Conservation (phyloP, 495 filamentous ascomycete species). For the Xylaria palmicola region DNA sequence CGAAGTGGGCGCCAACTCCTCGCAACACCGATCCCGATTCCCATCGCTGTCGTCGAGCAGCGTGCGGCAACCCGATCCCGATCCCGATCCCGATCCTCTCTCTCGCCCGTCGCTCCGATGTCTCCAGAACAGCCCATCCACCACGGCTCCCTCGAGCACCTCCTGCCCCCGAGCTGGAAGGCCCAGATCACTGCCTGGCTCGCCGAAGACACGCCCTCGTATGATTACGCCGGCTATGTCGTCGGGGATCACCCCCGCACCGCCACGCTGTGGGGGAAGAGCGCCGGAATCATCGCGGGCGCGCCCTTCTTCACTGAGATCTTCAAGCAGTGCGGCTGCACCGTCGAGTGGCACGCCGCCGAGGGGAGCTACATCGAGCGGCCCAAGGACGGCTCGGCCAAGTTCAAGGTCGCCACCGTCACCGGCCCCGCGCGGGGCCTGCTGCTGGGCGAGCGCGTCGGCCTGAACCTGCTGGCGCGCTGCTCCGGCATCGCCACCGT, state of each 20-base stretch:
- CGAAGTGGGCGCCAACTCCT: no score
- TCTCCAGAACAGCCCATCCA: conserved; percentile 25
- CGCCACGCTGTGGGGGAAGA: conserved; percentile 88
- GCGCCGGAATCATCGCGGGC: conserved; percentile 80
- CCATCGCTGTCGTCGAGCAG: no score
- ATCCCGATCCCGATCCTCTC: no score
- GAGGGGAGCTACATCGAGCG: conserved; percentile 68
- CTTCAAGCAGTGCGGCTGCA: conserved; percentile 85
- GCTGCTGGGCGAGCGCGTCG: conserved; percentile 88
- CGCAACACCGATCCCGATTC: no score
- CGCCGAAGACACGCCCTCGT: conserved; percentile 90
- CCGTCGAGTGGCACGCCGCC: conserved; percentile 77
- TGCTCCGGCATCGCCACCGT: conserved; percentile 90
- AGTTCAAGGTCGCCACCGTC: conserved; percentile 72
- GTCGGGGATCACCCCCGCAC: conserved; percentile 77
- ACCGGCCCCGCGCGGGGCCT: conserved; percentile 80
- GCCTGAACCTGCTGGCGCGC: conserved; percentile 84
- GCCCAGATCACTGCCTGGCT: conserved; percentile 79
- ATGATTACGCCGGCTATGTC: conserved; percentile 96
- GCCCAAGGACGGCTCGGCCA: conserved; percentile 48
- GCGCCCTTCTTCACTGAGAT: conserved; percentile 96
- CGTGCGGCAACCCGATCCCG: no score
- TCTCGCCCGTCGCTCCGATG: no score
- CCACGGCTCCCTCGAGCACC: conserved; percentile 73
- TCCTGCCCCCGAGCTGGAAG: conserved; percentile 84